These are phyloP conservation scores for Xerocomus spinulosus DNA, from an alignment of 768 basidiomycete genomes.

Conservation along the genomic window DNA sequence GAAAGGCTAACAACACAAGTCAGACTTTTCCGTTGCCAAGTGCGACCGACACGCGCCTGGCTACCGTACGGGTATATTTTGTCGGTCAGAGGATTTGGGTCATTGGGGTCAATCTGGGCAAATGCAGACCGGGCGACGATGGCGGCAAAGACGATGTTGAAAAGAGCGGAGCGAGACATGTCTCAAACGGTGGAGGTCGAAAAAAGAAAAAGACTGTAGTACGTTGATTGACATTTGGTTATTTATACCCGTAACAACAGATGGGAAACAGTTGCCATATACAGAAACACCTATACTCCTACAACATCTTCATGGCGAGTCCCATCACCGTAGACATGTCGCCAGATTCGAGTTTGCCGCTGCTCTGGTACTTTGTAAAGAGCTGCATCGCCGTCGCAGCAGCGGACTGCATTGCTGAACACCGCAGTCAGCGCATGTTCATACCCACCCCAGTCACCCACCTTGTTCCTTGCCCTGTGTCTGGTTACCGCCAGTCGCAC, in stretches of 20 bases:
- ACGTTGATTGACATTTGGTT: too few relatives aligned
- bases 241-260: background rate
- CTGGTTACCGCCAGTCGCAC: slow-evolving; percentile 9
- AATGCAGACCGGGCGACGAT: slow-evolving; percentile 27
- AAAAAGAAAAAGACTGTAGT: background rate
- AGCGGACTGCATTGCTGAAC: slow-evolving; percentile 30
- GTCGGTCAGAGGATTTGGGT: slow-evolving; percentile 42
- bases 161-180: slow-evolving; percentile 51
- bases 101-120: slow-evolving; percentile 36
- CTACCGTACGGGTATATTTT: slow-evolving; percentile 43
- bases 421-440: background rate
- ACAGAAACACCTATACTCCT: slow-evolving; percentile 1
- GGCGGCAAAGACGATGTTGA: slow-evolving; percentile 31
- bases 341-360: slow-evolving; percentile 25
- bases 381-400: slow-evolving; percentile 30
- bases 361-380: slow-evolving; percentile 20
- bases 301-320: slow-evolving; percentile 25
- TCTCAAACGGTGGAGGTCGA: slow-evolving; percentile 15
- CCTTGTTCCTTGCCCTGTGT: slow-evolving; percentile 27
- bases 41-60: slow-evolving; percentile 18
- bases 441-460: background rate
- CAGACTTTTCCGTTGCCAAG: too few relatives aligned
- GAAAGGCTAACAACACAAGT: slow-evolving; percentile 39
- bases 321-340: slow-evolving; percentile 28
- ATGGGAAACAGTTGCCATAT: background rate